Evolutionary conservation across 2,329 filamentous ascomycete species (phyloP).

Genomic region (Mycocentrospora acerina): DNA sequence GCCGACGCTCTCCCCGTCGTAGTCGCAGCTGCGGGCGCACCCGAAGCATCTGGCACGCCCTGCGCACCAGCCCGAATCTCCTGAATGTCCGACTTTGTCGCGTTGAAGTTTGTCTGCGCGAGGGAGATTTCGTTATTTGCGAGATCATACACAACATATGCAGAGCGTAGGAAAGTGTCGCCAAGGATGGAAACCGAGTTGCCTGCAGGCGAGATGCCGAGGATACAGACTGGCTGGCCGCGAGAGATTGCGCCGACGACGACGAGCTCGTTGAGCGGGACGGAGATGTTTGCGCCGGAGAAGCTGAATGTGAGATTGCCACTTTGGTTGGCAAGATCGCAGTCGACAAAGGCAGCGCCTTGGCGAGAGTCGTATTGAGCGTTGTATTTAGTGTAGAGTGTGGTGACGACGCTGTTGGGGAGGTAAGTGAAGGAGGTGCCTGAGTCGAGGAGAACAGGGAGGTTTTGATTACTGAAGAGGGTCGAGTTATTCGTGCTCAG

Average conservation of each 20-base stretch:
- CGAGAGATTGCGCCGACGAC: constrained; percentile 50
- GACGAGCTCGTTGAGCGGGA: constrained; percentile 58
- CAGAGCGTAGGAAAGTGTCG: constrained; percentile 63
- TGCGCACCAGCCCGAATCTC: constrained; percentile 55
- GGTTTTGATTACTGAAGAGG: constrained; percentile 45
- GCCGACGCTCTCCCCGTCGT: constrained; percentile 31
- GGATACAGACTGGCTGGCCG: constrained; percentile 48
- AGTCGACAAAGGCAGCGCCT: constrained; percentile 55
- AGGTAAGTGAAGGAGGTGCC: constrained; percentile 73
- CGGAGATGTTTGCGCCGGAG: constrained; percentile 55
- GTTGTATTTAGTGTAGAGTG: constrained; percentile 44
- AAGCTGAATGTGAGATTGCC: constrained; percentile 60
- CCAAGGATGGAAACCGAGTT: constrained; percentile 55
- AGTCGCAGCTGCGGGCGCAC: constrained; percentile 53
- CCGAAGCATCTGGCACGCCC: constrained; percentile 56
- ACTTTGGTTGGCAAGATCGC: constrained; percentile 51
- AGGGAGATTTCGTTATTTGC: constrained; percentile 61
- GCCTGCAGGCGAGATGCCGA: constrained; percentile 53
- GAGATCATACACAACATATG: constrained; percentile 65
- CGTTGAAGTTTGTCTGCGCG: constrained; percentile 63
- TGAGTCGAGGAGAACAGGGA: constrained; percentile 70
- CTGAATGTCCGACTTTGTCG: constrained; percentile 50
- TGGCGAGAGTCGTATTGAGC: constrained; percentile 45
- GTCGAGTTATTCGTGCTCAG: constrained; percentile 47
- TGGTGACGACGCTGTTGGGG: constrained; percentile 59